Percentiles rank a stretch among this genome's conserved stretches.
Conservation (phyloP, 768 basidiomycete species). For the Rickenella mellea region DNA sequence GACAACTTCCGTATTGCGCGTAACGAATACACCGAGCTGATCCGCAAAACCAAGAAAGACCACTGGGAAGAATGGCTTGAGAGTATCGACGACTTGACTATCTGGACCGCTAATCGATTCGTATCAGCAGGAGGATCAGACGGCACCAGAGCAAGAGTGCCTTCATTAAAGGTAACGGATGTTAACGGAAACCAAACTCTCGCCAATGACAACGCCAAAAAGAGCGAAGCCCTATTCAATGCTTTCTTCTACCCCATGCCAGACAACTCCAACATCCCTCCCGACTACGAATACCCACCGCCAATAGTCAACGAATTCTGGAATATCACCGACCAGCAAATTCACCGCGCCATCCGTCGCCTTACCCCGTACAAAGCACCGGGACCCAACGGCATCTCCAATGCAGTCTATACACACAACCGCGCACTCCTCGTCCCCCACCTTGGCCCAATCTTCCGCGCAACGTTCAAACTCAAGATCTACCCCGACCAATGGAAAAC, state of each 20-base stretch:
- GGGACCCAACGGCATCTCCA: slow-evolving; percentile 23
- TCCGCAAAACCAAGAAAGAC: slow-evolving; percentile 11
- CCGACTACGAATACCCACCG: neutral
- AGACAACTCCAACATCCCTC: neutral
- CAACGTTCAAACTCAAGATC: slow-evolving; percentile 16
- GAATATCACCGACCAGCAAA: neutral
- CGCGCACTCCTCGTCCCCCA: slow-evolving; percentile 14
- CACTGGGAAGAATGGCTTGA: slow-evolving; percentile 18
- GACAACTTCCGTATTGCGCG: neutral
- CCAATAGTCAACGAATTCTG: neutral
- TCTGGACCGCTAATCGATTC: slow-evolving; percentile 13
- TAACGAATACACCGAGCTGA: slow-evolving; percentile 7
- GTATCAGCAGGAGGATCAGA: slow-evolving; percentile 7
- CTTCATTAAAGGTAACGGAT: slow-evolving; percentile 9
- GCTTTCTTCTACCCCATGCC: neutral
- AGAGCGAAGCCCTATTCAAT: neutral
- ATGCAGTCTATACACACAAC: slow-evolving; percentile 21
- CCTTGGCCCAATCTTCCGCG: slow-evolving; percentile 19
- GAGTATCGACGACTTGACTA: slow-evolving; percentile 1
- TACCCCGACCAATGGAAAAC: slow-evolving; percentile 21
- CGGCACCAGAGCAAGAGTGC: slow-evolving; percentile 11
- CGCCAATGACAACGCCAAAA: neutral
- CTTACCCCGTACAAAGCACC: neutral
- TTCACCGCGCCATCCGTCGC: neutral
- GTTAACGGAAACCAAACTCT: neutral